A percentile compares a stretch with the other conserved stretches of the same genome.
Evolutionary conservation across 129 eudicot genomes (phyloP).

Genomic region (sunflower (Helianthus annuus)): HanXRQr2.0-SUNRISE NC_035434.2:156770365-156770864

Average conservation of each 20-base stretch:
- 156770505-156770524: neutral
- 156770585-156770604: neutral
- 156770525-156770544: neutral
- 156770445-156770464: slow-evolving; percentile 4
- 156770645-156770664: slow-evolving; percentile 49
- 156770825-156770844: too few relatives aligned
- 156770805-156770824: too few relatives aligned
- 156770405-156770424: slow-evolving; percentile 9
- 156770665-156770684: slow-evolving; percentile 52
- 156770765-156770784: neutral
- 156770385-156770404: neutral
- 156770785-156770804: neutral
- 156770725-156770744: slow-evolving; percentile 40
- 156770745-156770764: slow-evolving; percentile 10
- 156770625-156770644: slow-evolving; percentile 3
- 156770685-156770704: slow-evolving; percentile 34
- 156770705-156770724: slow-evolving; percentile 20
- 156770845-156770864: too few relatives aligned
- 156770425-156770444: slow-evolving; percentile 13
- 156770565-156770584: too few relatives aligned
- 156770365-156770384: slow-evolving; percentile 14
- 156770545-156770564: slow-evolving; percentile 8
- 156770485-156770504: neutral
- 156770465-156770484: neutral
- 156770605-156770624: neutral